Evolutionary conservation across 2,329 filamentous ascomycete species (phyloP).

Genomic region (Leptographium lundbergii): DNA sequence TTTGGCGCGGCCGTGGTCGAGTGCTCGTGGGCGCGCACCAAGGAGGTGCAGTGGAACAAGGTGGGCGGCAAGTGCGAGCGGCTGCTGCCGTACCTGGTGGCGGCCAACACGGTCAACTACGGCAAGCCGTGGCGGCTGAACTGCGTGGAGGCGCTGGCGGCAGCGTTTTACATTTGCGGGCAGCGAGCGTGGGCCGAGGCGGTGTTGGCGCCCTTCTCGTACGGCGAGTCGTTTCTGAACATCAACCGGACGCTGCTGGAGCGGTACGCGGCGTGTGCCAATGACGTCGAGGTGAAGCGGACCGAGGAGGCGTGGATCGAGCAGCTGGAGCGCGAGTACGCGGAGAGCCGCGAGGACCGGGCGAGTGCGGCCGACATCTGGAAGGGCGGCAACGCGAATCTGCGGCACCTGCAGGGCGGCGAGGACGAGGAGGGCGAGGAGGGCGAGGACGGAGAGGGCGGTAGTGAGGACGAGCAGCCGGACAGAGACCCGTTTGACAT

Average conservation of each 20-base stretch:
- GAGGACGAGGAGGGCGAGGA: slow-evolving; percentile 28
- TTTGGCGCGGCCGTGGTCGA: slow-evolving; percentile 93
- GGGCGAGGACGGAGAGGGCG: slow-evolving; percentile 19
- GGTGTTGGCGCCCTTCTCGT: slow-evolving; percentile 73
- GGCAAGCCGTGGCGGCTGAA: slow-evolving; percentile 91
- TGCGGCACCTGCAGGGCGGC: slow-evolving; percentile 35
- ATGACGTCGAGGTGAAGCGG: slow-evolving; percentile 72
- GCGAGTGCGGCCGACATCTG: slow-evolving; percentile 66
- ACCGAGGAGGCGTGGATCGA: slow-evolving; percentile 80
- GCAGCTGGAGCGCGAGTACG: slow-evolving; percentile 80
- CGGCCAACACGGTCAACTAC: slow-evolving; percentile 95
- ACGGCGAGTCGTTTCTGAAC: slow-evolving; percentile 76
- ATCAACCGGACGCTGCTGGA: slow-evolving; percentile 79
- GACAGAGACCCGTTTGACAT: slow-evolving; percentile 56
- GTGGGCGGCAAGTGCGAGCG: slow-evolving; percentile 92
- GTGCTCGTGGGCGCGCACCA: slow-evolving; percentile 87
- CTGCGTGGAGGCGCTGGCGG: slow-evolving; percentile 88
- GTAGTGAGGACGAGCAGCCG: slow-evolving; percentile 24
- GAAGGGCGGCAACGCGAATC: slow-evolving; percentile 83
- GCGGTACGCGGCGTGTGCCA: slow-evolving; percentile 70
- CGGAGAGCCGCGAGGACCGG: slow-evolving; percentile 53
- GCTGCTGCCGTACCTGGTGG: slow-evolving; percentile 84
- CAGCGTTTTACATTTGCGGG: slow-evolving; percentile 86
- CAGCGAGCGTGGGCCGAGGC: slow-evolving; percentile 82
- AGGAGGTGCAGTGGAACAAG: slow-evolving; percentile 79